Evolutionary conservation across 306 rosid species (phyloP).

Genomic region (Prinsepia uniflora): DNA sequence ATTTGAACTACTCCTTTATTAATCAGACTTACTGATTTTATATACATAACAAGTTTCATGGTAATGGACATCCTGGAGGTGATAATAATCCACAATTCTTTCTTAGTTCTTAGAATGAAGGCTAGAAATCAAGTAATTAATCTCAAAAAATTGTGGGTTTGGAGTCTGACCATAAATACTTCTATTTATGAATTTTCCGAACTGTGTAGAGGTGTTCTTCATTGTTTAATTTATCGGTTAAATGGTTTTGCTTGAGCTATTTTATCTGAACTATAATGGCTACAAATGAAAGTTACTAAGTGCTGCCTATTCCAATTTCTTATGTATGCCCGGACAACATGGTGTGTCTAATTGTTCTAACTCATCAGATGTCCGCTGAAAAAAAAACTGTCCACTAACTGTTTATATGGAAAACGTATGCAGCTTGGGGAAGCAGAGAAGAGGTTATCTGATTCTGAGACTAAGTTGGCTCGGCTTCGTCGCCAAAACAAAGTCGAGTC

Average conservation of each 20-base stretch:
- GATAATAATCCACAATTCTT: neutral
- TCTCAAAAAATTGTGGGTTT: neutral
- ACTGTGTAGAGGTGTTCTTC: neutral
- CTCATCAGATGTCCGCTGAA: slow-evolving; percentile 7
- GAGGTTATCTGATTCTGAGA: slow-evolving; percentile 58
- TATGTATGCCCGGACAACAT: neutral
- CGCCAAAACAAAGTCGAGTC: slow-evolving; percentile 31
- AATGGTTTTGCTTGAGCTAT: neutral
- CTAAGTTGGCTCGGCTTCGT: slow-evolving; percentile 75
- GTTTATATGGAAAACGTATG: slow-evolving; percentile 24
- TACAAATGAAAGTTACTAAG: neutral
- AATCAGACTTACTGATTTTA: neutral
- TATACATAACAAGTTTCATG: neutral
- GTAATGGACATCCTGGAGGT: neutral
- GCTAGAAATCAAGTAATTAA: neutral
- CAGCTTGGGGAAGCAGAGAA: slow-evolving; percentile 80
- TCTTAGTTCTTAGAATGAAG: neutral
- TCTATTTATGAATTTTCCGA: neutral
- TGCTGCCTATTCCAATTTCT: neutral
- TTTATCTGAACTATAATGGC: neutral
- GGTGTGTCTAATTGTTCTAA: neutral
- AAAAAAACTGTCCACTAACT: slow-evolving; percentile 15
- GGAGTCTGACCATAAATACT: neutral
- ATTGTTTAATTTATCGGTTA: neutral
- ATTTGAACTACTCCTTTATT: neutral